Base-by-base conservation (phyloP, 805 yeast species). In the Yarrowia osloensis region DNA sequence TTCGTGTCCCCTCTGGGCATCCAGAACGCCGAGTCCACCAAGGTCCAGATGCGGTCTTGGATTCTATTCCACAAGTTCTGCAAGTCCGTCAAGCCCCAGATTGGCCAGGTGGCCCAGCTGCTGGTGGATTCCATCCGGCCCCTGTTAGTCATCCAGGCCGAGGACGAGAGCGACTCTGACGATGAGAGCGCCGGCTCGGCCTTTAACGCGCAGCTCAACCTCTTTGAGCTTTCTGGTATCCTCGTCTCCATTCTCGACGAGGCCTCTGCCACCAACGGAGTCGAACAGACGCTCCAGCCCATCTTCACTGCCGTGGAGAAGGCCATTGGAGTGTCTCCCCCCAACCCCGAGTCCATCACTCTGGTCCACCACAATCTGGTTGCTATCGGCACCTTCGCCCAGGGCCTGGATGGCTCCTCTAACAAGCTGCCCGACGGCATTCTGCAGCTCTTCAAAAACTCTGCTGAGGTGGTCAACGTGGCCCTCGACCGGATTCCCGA, bases 341-440 rank as follows among this genome's bases (percentile, higher is more conserved):
- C 80, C 37, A 72, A 74, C 3, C 74, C 77, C 5, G 74, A 71
- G 21, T 72, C 79, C 12, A 67, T 68, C 39, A 46, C 69, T 1
- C 54, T 57, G 74, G 88, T 91, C 2, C 97, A 95, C 76, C 98
- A 94, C 75, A 83, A 88, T 37, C 78, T 95, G 59, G 85, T 91
- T 86, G 93, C 97, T 0, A 85, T 94, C 52, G 98, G 97, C 52
- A 91, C 97, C 0, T 83, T 93, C 73, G 88, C 92, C 3, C 85
- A 95, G 74, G 98, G 98, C 4, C 86, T 89, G 72, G 95, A 88
- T 67, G 83, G 82, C 62, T 57, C 68, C 9, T 35, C 65, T 3
- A 26, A 21, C 49, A 57, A 39, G 28, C 63, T 57, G 22, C 39
- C 67, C 13, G 49, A 35, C 9, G 40, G 39, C 52, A 29, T 70